Evolutionary conservation across 2,329 filamentous ascomycete species (phyloP).

Genomic region (Penicillium sp.): DNA sequence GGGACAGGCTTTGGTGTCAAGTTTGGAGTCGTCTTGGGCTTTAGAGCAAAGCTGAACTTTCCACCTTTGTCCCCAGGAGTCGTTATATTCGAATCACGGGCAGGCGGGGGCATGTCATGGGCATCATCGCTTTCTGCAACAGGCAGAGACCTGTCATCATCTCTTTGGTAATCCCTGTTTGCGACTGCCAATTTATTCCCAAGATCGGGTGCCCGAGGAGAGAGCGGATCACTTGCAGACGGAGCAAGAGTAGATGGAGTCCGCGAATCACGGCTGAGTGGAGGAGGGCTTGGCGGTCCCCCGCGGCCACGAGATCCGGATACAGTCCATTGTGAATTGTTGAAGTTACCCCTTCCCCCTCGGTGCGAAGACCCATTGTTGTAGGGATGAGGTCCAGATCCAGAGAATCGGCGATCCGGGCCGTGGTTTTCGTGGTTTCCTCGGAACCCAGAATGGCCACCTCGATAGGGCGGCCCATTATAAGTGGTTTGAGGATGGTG

Average conservation of each 20-base stretch:
- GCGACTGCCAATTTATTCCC: conserved; percentile 63
- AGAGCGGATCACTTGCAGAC: conserved; percentile 35
- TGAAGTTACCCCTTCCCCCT: conserved; percentile 57
- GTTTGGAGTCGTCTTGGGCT: conserved; percentile 65
- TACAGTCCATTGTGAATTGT: conserved; percentile 70
- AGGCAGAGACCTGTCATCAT: conserved; percentile 58
- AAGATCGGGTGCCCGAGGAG: conserved; percentile 49
- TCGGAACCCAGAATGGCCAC: conserved; percentile 56
- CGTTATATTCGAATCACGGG: conserved; percentile 54
- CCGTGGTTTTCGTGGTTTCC: conserved; percentile 55
- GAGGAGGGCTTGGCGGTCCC: conserved; percentile 41
- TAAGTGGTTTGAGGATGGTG: conserved; percentile 44
- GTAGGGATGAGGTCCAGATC: conserved; percentile 49
- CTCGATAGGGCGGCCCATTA: conserved; percentile 50
- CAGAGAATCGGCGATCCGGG: conserved; percentile 46
- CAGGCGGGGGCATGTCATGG: conserved; percentile 57
- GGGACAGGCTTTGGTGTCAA: conserved; percentile 53
- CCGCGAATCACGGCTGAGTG: conserved; percentile 36
- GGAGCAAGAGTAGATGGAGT: conserved; percentile 28
- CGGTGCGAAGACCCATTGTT: conserved; percentile 44
- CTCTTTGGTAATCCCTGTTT: conserved; percentile 60
- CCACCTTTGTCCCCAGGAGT: conserved; percentile 55
- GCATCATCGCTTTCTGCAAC: conserved; percentile 35
- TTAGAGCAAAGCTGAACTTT: conserved; percentile 94
- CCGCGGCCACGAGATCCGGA: conserved; percentile 55